These are phyloP conservation scores for Cucurbita argyrosperma DNA, from an alignment of 306 rosid species.

Conservation along the genomic window DNA sequence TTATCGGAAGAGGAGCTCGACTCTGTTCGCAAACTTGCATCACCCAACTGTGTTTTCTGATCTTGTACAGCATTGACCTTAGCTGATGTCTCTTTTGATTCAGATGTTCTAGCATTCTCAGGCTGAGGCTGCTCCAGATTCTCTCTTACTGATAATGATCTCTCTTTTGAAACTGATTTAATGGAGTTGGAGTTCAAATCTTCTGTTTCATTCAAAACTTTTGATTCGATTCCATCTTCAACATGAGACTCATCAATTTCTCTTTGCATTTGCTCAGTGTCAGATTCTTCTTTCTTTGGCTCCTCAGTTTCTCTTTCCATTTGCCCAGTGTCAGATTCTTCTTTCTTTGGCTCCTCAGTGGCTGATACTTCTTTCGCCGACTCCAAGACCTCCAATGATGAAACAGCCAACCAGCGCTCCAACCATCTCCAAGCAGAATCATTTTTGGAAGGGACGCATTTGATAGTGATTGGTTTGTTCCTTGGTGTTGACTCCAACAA, in stretches of 20 bases:
- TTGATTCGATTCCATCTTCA: constrained; percentile 24
- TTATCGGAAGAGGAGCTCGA: constrained; percentile 21
- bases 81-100: constrained; percentile 19
- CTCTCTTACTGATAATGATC: constrained; percentile 20
- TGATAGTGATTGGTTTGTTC: constrained; percentile 45
- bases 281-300: constrained; percentile 13
- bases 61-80: constrained; percentile 20
- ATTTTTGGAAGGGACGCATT: constrained; percentile 67
- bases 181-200: constrained; percentile 22
- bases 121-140: constrained; percentile 26
- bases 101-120: constrained; percentile 22
- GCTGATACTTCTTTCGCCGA: constrained; percentile 10
- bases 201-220: constrained; percentile 19
- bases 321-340: constrained; percentile 19
- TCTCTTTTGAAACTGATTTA: constrained; percentile 11
- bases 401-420: constrained; percentile 84
- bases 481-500: constrained; percentile 67
- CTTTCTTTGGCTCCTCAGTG: constrained; percentile 16
- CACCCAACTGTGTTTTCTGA: constrained; percentile 16
- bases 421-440: constrained; percentile 95
- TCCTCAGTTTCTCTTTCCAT: constrained; percentile 20
- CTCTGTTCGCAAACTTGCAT: constrained; percentile 21
- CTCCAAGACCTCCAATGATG: constrained; percentile 29
- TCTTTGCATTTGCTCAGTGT: neutral
- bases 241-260: constrained; percentile 21